A percentile compares a stretch with the other conserved stretches of the same genome.
These are phyloP conservation scores for Phlebopus sp. DNA, from an alignment of 1,284 basidiomycete species.

Conservation along the genomic window DNA sequence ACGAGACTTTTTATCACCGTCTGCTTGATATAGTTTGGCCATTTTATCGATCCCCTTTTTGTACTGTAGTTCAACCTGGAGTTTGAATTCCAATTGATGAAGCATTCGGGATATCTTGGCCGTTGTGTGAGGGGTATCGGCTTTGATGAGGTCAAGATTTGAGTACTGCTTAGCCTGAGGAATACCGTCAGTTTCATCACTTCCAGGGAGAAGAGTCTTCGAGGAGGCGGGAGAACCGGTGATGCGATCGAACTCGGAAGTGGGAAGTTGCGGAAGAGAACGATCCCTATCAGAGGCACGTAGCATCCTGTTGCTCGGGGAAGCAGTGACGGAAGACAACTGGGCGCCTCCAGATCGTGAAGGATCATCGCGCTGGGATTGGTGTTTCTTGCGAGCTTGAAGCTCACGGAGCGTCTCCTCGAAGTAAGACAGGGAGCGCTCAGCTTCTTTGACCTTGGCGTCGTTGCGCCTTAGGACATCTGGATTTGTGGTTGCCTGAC, in stretches of 20 bases:
- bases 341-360: conserved; percentile 44
- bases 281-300: conserved; percentile 34
- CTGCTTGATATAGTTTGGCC: conserved; percentile 90
- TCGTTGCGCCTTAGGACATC: conserved; percentile 83
- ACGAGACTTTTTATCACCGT: conserved; percentile 92
- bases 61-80: conserved; percentile 98
- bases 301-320: conserved; percentile 21
- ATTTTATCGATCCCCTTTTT: conserved; percentile 99
- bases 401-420: conserved; percentile 84
- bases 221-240: conserved; percentile 30
- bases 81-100: conserved; percentile 98
- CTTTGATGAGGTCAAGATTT: conserved; percentile 92
- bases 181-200: conserved; percentile 38
- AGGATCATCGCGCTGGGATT: conserved; percentile 54
- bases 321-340: conserved; percentile 33
- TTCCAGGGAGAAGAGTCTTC: conserved; percentile 27
- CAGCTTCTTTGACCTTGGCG: conserved; percentile 85
- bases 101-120: conserved; percentile 98
- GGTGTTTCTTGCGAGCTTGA: conserved; percentile 70
- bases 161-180: conserved; percentile 63
- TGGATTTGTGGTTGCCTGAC: conserved; percentile 81
- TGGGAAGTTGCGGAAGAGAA: conserved; percentile 43
- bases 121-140: conserved; percentile 94
- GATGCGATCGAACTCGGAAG: conserved; percentile 47
- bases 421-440: conserved; percentile 84